phyloP scores from a whole-genome alignment of 2,329 filamentous ascomycete genomes.

The Madurella fahalii region DNA sequence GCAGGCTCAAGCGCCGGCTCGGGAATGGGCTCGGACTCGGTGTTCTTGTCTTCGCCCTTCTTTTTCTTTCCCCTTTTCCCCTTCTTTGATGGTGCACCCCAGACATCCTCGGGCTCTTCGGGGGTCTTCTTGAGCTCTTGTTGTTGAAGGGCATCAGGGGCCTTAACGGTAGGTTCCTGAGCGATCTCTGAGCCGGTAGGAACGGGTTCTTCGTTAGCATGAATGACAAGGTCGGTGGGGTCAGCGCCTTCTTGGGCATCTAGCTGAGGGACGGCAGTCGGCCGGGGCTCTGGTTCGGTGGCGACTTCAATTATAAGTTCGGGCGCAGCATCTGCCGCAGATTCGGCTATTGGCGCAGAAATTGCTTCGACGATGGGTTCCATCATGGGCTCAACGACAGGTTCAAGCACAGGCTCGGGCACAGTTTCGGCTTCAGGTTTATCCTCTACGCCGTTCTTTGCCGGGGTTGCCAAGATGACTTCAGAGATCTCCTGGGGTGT shows the following conservation, averaged over 20 bases:
- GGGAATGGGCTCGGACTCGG: slow-evolving; percentile 5
- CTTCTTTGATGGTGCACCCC: slow-evolving; percentile 22
- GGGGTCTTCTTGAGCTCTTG: too few species aligned
- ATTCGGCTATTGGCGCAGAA: neutral
- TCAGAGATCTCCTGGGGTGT: neutral
- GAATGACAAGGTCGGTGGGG: neutral
- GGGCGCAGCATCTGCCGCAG: neutral
- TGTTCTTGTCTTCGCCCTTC: slow-evolving; percentile 24
- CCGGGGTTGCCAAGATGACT: neutral
- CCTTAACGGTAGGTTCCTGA: neutral
- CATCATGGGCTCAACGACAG: neutral
- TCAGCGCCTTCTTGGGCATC: neutral
- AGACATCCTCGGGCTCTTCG: too few species aligned
- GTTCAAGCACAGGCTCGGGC: neutral
- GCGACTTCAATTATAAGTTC: neutral
- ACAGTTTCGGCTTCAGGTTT: neutral
- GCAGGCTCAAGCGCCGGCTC: slow-evolving; percentile 13
- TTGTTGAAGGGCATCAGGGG: neutral
- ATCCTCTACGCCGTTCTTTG: too few species aligned
- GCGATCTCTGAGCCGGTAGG: neutral
- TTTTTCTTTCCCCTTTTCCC: slow-evolving; percentile 33
- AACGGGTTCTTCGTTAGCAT: neutral
- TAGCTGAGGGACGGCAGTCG: neutral
- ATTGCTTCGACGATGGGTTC: too few species aligned
- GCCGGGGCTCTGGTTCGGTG: neutral